Evolutionary conservation across 192 early-diverging fungal genomes (phyloP).

Genomic region (Borealophlyctis nickersoniae): DNA sequence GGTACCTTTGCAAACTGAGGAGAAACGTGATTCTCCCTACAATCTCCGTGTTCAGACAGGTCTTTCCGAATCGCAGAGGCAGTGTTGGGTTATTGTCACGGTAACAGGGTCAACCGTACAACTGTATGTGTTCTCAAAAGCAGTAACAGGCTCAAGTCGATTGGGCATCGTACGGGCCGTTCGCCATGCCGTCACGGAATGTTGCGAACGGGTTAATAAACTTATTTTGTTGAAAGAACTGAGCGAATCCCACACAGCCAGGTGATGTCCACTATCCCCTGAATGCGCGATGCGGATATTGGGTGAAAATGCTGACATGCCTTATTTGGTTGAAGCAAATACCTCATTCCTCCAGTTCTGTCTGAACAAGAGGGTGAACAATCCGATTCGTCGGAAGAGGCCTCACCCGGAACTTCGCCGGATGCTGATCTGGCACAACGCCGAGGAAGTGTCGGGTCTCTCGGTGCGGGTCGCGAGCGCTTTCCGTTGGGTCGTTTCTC

Average conservation of each 20-base stretch:
- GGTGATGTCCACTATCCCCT: slow-evolving; percentile 37
- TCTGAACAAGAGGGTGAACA: background rate
- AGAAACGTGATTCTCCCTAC: background rate
- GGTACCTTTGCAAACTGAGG: too few species aligned
- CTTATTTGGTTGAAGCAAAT: slow-evolving; percentile 43
- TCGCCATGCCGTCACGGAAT: slow-evolving; percentile 52
- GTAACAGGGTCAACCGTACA: slow-evolving; percentile 52
- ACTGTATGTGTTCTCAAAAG: slow-evolving; percentile 69
- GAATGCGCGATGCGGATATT: background rate
- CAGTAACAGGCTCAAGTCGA: slow-evolving; percentile 46
- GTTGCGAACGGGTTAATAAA: slow-evolving; percentile 66
- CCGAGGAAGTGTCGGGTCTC: slow-evolving; percentile 45
- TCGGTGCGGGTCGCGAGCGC: slow-evolving; percentile 21
- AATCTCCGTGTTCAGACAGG: background rate
- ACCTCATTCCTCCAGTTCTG: slow-evolving; percentile 41
- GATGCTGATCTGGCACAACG: too few species aligned
- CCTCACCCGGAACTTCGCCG: too few species aligned
- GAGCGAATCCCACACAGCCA: slow-evolving; percentile 59
- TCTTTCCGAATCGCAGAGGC: too few species aligned
- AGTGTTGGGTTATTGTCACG: slow-evolving; percentile 66
- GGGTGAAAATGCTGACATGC: too few species aligned
- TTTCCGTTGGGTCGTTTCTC: slow-evolving; percentile 61
- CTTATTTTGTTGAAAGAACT: slow-evolving; percentile 58
- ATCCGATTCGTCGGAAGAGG: too few species aligned
- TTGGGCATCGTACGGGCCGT: slow-evolving; percentile 52